Conservation (phyloP, 139 green algal species). For the Auxenochlorella protothecoides region DNA sequence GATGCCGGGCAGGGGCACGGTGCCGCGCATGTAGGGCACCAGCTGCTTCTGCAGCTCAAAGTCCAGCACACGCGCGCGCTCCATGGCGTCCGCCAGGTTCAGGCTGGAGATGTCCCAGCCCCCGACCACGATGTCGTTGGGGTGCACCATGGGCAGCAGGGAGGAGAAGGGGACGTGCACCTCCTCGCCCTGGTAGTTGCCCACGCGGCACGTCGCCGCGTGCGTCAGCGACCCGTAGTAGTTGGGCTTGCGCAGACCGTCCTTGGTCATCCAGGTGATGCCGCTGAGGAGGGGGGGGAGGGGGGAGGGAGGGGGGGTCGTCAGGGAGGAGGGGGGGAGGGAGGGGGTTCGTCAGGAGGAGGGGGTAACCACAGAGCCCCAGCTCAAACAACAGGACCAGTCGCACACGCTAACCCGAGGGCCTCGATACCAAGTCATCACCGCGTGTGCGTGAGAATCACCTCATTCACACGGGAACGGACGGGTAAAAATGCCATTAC, state of each 20-base stretch:
- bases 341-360: neutral
- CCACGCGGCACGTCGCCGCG: conserved; percentile 84
- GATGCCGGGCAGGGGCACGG: conserved; percentile 86
- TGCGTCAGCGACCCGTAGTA: conserved; percentile 96
- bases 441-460: too few relatives aligned
- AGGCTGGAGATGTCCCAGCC: conserved; percentile 95
- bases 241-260: conserved; percentile 92
- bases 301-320: neutral
- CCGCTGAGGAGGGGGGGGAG: conserved; percentile 43
- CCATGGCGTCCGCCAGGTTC: conserved; percentile 93
- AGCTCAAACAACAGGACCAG: neutral
- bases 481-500: too few relatives aligned
- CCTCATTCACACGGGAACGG: too few relatives aligned
- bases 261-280: conserved; percentile 98
- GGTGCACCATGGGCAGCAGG: conserved; percentile 87
- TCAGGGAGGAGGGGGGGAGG: neutral
- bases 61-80: conserved; percentile 84
- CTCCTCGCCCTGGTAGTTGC: conserved; percentile 92
- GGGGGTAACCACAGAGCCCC: neutral
- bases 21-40: conserved; percentile 84
- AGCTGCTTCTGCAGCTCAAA: conserved; percentile 96
- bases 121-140: conserved; percentile 90
- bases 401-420: too few relatives aligned
- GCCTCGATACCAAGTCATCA: too few relatives aligned
- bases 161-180: conserved; percentile 84